Conservation (phyloP, 75 land plant genomes). For the Ceratopteris richardii region DNA sequence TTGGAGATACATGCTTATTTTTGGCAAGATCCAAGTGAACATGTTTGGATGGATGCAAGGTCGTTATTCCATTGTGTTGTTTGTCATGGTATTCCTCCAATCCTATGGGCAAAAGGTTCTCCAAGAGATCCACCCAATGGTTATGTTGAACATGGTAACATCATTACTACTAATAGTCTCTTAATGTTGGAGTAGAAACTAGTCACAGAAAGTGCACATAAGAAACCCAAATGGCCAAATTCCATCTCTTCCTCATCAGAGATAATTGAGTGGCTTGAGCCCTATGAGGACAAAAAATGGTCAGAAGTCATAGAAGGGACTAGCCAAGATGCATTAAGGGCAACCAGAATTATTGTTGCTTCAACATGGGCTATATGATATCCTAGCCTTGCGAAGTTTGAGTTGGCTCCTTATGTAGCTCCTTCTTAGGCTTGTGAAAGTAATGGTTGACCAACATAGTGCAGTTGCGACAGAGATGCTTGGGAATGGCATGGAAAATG, state of each 20-base stretch:
- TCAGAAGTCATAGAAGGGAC: constrained; percentile 64
- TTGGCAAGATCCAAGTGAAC: too few species aligned
- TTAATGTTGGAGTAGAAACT: neutral
- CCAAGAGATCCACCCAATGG: too few species aligned
- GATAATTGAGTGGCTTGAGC: too few species aligned
- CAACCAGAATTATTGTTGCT: constrained; percentile 65
- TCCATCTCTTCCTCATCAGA: constrained; percentile 11
- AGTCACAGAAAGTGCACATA: neutral
- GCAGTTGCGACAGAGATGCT: constrained; percentile 82
- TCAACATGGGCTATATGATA: constrained; percentile 83
- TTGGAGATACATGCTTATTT: constrained; percentile 81
- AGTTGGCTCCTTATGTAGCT: constrained; percentile 41
- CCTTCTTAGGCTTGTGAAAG: constrained; percentile 65
- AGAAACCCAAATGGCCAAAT: neutral
- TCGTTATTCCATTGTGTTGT: constrained; percentile 85
- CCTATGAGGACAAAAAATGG: constrained; percentile 72
- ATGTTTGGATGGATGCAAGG: constrained; percentile 98
- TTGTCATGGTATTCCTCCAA: too few species aligned
- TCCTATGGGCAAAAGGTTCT: too few species aligned
- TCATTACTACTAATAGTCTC: too few species aligned
- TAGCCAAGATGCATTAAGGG: constrained; percentile 77
- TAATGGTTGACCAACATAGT: constrained; percentile 72
- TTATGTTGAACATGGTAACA: too few species aligned
- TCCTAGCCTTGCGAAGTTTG: too few species aligned
- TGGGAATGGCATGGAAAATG: constrained; percentile 83